Conservation (phyloP, 176 grass and related monocot species). For the Dactylis glomerata region DNA sequence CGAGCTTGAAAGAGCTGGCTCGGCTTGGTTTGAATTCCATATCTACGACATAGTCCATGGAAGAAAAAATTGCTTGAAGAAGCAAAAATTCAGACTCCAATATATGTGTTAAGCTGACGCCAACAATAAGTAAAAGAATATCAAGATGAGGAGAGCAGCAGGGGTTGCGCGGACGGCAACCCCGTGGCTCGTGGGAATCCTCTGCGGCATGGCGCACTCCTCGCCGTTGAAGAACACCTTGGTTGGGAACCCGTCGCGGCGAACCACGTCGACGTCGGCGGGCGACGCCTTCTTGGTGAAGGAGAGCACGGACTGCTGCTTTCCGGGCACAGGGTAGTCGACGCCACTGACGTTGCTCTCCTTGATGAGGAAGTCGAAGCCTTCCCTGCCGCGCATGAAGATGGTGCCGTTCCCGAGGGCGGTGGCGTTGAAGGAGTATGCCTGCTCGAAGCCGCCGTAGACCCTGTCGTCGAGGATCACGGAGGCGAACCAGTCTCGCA, state of each 20-base stretch:
- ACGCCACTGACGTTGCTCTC: conserved; percentile 43
- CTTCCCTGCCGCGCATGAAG: conserved; percentile 46
- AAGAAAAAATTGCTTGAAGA: background rate
- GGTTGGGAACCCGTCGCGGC: conserved; percentile 58
- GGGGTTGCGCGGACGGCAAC: background rate
- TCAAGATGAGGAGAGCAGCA: background rate
- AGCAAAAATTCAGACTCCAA: background rate
- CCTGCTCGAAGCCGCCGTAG: conserved; percentile 41
- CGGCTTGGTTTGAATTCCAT: too few relatives aligned
- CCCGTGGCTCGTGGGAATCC: conserved; percentile 35
- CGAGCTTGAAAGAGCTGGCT: too few relatives aligned
- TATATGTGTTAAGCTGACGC: background rate
- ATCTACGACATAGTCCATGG: too few relatives aligned
- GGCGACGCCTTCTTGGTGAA: conserved; percentile 40
- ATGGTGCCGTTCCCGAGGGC: conserved; percentile 44
- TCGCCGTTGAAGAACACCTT: conserved; percentile 83
- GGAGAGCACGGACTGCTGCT: conserved; percentile 67
- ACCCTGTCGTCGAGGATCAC: conserved; percentile 33
- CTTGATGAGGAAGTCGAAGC: conserved; percentile 39
- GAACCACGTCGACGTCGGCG: conserved; percentile 34
- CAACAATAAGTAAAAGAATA: background rate
- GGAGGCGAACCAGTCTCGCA: conserved; percentile 62
- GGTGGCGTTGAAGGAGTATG: conserved; percentile 62
- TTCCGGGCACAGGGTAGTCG: conserved; percentile 54
- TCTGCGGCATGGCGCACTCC: conserved; percentile 71